Evolutionary conservation across 768 basidiomycete species (phyloP).

Genomic region (Termitomyces sp.): DNA sequence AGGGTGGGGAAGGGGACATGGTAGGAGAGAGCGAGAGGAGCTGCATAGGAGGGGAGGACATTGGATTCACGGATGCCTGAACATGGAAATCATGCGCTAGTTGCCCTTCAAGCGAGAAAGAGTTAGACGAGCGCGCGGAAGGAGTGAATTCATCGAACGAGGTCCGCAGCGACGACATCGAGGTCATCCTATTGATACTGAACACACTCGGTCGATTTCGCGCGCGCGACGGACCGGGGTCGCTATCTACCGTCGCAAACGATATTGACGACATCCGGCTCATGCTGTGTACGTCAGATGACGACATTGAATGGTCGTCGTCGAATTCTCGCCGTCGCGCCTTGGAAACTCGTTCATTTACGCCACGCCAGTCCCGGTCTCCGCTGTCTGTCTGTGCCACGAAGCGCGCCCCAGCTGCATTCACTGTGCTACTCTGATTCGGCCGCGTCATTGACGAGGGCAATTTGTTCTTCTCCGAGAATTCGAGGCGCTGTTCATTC

Average conservation of each 20-base stretch:
- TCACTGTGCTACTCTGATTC: slow-evolving; percentile 47
- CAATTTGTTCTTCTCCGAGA: slow-evolving; percentile 46
- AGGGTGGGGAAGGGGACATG: slow-evolving; percentile 51
- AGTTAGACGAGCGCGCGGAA: slow-evolving; percentile 77
- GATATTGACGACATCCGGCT: slow-evolving; percentile 77
- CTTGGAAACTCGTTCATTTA: slow-evolving; percentile 65
- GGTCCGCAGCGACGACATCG: slow-evolving; percentile 71
- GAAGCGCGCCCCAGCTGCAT: slow-evolving; percentile 63
- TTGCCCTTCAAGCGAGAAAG: slow-evolving; percentile 73
- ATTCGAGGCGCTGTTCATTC: slow-evolving; percentile 40
- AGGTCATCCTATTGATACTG: slow-evolving; percentile 72
- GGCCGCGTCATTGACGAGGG: slow-evolving; percentile 66
- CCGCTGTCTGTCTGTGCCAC: slow-evolving; percentile 29
- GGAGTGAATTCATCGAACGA: slow-evolving; percentile 71
- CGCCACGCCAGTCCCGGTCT: slow-evolving; percentile 50
- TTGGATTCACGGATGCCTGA: slow-evolving; percentile 65
- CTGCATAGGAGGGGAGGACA: slow-evolving; percentile 78
- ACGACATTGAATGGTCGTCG: slow-evolving; percentile 90
- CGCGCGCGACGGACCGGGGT: slow-evolving; percentile 73
- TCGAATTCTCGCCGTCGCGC: slow-evolving; percentile 81
- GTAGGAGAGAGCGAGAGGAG: slow-evolving; percentile 69
- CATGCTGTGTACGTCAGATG: slow-evolving; percentile 77
- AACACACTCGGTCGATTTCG: slow-evolving; percentile 61
- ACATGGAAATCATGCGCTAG: slow-evolving; percentile 72
- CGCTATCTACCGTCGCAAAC: slow-evolving; percentile 81